Evolutionary conservation across 768 basidiomycete genomes (phyloP).

Genomic region (Tricholoma matsutake): DNA sequence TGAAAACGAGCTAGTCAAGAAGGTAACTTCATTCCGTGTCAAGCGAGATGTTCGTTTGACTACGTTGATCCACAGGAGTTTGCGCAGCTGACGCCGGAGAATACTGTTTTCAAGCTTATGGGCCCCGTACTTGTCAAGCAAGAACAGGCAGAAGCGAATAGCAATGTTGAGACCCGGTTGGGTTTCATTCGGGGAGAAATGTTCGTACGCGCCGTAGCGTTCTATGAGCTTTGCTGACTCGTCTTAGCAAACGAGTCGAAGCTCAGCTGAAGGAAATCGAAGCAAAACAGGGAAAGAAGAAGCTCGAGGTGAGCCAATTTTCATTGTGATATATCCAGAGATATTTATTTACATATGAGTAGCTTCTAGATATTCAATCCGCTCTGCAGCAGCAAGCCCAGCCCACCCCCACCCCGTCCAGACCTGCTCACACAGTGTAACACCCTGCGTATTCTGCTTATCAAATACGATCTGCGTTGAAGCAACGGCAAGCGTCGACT

Average conservation of each 20-base stretch:
- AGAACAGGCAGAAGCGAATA: constrained; percentile 82
- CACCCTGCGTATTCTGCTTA: neutral
- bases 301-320: constrained; percentile 59
- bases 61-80: constrained; percentile 67
- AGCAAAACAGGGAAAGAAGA: constrained; percentile 76
- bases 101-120: constrained; percentile 85
- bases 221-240: neutral
- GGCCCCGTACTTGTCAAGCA: constrained; percentile 91
- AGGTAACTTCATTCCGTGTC: constrained; percentile 43
- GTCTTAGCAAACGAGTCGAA: constrained; percentile 68
- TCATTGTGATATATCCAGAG: constrained; percentile 7
- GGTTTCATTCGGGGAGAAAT: constrained; percentile 88
- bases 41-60: neutral
- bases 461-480: neutral
- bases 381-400: constrained; percentile 40
- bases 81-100: constrained; percentile 63
- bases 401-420: constrained; percentile 18
- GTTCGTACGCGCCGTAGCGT: constrained; percentile 41
- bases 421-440: constrained; percentile 9
- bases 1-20: constrained; percentile 91
- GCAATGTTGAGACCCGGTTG: constrained; percentile 84
- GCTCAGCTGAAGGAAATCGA: constrained; percentile 76
- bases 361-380: constrained; percentile 70
- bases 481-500: neutral
- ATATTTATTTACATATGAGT: constrained; percentile 13